phyloP scores from a whole-genome alignment of 2,329 filamentous ascomycete species.

The Xylariaceae sp. region DNA sequence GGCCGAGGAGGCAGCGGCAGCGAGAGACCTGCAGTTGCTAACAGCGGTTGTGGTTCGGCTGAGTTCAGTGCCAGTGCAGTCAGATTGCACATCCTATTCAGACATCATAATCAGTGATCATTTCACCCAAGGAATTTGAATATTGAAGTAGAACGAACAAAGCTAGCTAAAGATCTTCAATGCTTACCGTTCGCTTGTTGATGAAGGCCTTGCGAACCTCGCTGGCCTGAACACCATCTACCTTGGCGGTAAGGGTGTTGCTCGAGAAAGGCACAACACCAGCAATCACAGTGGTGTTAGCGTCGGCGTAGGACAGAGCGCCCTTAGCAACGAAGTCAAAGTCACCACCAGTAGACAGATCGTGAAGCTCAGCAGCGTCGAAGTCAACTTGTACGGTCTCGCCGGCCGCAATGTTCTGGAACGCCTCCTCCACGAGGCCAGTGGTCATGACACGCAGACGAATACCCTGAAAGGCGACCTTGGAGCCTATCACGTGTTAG shows the following conservation, averaged over 20 bases:
- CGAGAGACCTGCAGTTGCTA: slow-evolving; percentile 55
- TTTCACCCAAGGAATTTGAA: neutral
- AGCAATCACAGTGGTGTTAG: slow-evolving; percentile 54
- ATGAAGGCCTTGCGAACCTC: slow-evolving; percentile 42
- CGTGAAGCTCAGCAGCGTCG: slow-evolving; percentile 59
- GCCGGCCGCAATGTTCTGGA: slow-evolving; percentile 51
- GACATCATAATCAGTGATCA: slow-evolving; percentile 2
- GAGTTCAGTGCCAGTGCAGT: slow-evolving; percentile 55
- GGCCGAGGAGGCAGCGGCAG: slow-evolving; percentile 53
- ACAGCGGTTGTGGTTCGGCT: slow-evolving; percentile 54
- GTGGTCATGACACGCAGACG: slow-evolving; percentile 51
- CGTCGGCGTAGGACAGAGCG: slow-evolving; percentile 57
- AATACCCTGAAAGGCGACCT: slow-evolving; percentile 56
- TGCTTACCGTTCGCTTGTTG: slow-evolving; percentile 17
- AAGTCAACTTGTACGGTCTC: slow-evolving; percentile 56
- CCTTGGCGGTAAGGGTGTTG: slow-evolving; percentile 58
- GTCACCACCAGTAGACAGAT: slow-evolving; percentile 53
- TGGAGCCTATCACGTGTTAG: slow-evolving; percentile 37
- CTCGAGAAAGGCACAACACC: slow-evolving; percentile 60
- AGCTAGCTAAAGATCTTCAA: neutral
- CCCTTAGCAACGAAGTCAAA: slow-evolving; percentile 61
- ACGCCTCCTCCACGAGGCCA: slow-evolving; percentile 50
- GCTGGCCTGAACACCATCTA: slow-evolving; percentile 60
- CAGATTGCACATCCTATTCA: slow-evolving; percentile 45
- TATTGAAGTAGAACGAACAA: neutral